phyloP scores from a whole-genome alignment of 805 yeast species.

The Yarrowia divulgata region DNA sequence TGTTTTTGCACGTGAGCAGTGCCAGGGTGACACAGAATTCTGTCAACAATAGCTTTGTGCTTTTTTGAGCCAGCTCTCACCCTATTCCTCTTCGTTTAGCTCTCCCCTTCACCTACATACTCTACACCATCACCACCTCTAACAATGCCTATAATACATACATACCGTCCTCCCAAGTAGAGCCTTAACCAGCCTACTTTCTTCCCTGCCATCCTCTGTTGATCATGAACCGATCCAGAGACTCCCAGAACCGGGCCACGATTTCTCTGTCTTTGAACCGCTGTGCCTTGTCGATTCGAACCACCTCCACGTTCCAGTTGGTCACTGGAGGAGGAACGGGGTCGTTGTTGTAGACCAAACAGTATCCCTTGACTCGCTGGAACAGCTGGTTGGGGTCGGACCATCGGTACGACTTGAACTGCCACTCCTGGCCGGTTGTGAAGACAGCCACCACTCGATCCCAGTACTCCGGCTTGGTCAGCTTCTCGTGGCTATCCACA shows the following conservation, averaged over 20 bases:
- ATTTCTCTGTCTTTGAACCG: slow-evolving; percentile 90
- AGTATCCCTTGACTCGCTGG: slow-evolving; percentile 84
- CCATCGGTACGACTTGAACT: slow-evolving; percentile 86
- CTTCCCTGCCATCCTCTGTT: slow-evolving; percentile 62
- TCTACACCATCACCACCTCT: too few relatives aligned
- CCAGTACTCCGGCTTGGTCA: slow-evolving; percentile 96
- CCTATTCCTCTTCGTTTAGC: too few relatives aligned
- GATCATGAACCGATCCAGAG: slow-evolving; percentile 74
- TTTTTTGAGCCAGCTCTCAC: too few relatives aligned
- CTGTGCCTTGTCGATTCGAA: slow-evolving; percentile 78
- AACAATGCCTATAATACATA: slow-evolving; percentile 26
- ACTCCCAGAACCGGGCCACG: slow-evolving; percentile 83
- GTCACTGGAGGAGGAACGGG: slow-evolving; percentile 73
- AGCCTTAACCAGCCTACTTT: slow-evolving; percentile 1
- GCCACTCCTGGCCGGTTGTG: slow-evolving; percentile 98
- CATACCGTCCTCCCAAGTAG: not conserved
- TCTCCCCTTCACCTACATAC: too few relatives aligned
- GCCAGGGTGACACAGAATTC: too few relatives aligned
- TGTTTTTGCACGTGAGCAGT: too few relatives aligned
- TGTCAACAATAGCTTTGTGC: too few relatives aligned
- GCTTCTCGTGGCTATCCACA: slow-evolving; percentile 86
- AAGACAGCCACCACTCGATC: slow-evolving; percentile 93
- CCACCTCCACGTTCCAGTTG: slow-evolving; percentile 87
- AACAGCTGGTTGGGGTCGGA: slow-evolving; percentile 79
- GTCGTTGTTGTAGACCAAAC: slow-evolving; percentile 78